Evolutionary conservation across 345 rosid species (phyloP).

Genomic region (Citrus reticulata): DNA sequence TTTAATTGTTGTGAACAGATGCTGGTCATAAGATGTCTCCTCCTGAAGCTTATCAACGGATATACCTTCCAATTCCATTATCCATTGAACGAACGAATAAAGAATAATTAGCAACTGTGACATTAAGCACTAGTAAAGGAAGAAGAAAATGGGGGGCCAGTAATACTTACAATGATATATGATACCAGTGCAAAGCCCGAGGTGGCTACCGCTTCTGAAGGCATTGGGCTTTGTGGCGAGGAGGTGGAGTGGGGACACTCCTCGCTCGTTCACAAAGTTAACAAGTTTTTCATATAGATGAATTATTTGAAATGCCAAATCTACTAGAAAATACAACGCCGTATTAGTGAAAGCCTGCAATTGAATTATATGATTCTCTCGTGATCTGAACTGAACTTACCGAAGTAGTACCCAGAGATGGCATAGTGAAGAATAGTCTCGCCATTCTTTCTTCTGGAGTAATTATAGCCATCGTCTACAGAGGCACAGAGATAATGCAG

Average conservation of each 20-base stretch:
- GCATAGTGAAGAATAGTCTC: conserved; percentile 40
- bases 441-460: conserved; percentile 22
- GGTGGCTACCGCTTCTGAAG: conserved; percentile 39
- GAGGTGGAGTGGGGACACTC: conserved; percentile 40
- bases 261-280: conserved; percentile 19
- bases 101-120: background rate
- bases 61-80: conserved; percentile 22
- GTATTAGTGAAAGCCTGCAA: no score
- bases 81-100: background rate
- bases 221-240: conserved; percentile 38
- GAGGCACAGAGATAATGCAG: conserved; percentile 5
- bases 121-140: background rate
- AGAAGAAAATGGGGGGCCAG: background rate
- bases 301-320: conserved; percentile 50
- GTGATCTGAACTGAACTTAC: conserved; percentile 9
- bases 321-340: conserved; percentile 14
- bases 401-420: conserved; percentile 30
- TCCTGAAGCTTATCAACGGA: conserved; percentile 34
- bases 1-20: background rate
- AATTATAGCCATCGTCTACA: background rate
- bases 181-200: conserved; percentile 9
- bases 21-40: background rate
- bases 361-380: background rate
- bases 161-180: conserved; percentile 37
- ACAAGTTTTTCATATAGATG: conserved; percentile 16